phyloP scores from a whole-genome alignment of 331 rosid species.

The Quercus tomentella region DNA sequence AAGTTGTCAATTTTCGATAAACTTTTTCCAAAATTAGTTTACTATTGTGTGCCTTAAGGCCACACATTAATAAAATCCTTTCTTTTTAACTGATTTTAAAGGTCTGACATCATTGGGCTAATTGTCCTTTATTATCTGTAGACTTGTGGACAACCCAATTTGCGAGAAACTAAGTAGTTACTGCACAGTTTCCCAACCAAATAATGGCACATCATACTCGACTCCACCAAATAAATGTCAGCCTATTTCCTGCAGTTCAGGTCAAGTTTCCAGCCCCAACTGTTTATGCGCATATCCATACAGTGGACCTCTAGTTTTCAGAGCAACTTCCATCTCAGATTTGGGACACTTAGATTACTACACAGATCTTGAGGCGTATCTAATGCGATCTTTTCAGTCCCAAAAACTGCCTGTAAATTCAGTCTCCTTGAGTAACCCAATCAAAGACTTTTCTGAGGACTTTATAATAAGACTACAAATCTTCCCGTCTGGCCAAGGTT shows the following conservation, averaged over 20 bases:
- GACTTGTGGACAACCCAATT: constrained; percentile 51
- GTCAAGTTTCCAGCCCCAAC: constrained; percentile 45
- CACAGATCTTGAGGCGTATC: not conserved
- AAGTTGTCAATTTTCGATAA: too few species aligned
- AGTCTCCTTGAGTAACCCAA: constrained; percentile 37
- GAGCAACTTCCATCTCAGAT: constrained; percentile 55
- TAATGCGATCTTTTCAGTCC: constrained; percentile 2
- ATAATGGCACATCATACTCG: constrained; percentile 3
- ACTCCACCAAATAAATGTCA: constrained; percentile 32
- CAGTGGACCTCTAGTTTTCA: constrained; percentile 44
- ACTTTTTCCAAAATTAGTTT: too few species aligned
- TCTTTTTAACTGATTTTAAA: not conserved
- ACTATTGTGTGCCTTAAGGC: too few species aligned
- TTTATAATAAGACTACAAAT: constrained; percentile 30
- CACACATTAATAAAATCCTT: too few species aligned
- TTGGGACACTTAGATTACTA: constrained; percentile 27
- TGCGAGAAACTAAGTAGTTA: constrained; percentile 14
- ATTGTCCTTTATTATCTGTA: constrained; percentile 11
- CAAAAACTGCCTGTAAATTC: constrained; percentile 41
- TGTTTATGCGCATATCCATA: constrained; percentile 70
- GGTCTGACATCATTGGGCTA: not conserved
- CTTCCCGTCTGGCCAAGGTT: constrained; percentile 44
- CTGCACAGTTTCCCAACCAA: constrained; percentile 31
- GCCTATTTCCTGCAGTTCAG: constrained; percentile 24
- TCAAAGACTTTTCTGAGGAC: constrained; percentile 11